Evolutionary conservation across 768 basidiomycete genomes (phyloP).

Genomic region (Hortiboletus campestris): DNA sequence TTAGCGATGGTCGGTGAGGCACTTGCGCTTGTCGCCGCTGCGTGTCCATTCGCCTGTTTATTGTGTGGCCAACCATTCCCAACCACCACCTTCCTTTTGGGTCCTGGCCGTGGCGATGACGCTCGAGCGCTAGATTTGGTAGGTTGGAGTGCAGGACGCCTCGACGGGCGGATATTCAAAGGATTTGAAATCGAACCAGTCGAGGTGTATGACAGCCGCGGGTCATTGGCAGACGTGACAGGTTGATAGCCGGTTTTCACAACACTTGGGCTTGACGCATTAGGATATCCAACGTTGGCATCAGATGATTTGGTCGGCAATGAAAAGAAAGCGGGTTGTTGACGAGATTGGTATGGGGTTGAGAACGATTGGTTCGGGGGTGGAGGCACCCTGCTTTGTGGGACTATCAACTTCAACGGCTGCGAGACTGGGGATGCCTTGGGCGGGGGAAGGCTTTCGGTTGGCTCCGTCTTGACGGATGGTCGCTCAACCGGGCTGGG

Average conservation of each 20-base stretch:
- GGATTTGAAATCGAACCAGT: slow-evolving; percentile 50
- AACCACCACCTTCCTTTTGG: slow-evolving; percentile 35
- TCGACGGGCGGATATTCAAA: slow-evolving; percentile 52
- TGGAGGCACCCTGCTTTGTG: slow-evolving; percentile 11
- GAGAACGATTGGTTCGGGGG: slow-evolving; percentile 8
- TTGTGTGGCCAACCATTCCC: slow-evolving; percentile 50
- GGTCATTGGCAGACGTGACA: slow-evolving; percentile 29
- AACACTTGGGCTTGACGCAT: slow-evolving; percentile 15
- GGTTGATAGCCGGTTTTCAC: slow-evolving; percentile 26
- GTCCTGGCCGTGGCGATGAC: slow-evolving; percentile 13
- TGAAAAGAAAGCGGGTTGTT: slow-evolving; percentile 8
- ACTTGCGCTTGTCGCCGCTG: slow-evolving; percentile 1
- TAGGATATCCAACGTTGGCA: slow-evolving; percentile 5
- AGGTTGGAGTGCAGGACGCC: slow-evolving; percentile 13
- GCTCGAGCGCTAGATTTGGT: slow-evolving; percentile 7
- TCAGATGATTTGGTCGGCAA: slow-evolving; percentile 21
- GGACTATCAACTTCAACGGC: slow-evolving; percentile 8
- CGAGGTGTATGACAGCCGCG: slow-evolving; percentile 38
- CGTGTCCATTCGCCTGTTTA: slow-evolving; percentile 26
- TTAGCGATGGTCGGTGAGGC: slow-evolving; percentile 20
- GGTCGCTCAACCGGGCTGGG: slow-evolving; percentile 12
- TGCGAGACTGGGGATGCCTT: slow-evolving; percentile 11
- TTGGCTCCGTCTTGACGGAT: slow-evolving; percentile 22
- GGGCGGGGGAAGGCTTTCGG: slow-evolving; percentile 12
- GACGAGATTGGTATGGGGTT: slow-evolving; percentile 11